Percentiles rank a stretch among this genome's conserved stretches.
phyloP scores from a whole-genome alignment of 2,329 filamentous ascomycete species.

The Stagonosporopsis chrysanthemi region DNA sequence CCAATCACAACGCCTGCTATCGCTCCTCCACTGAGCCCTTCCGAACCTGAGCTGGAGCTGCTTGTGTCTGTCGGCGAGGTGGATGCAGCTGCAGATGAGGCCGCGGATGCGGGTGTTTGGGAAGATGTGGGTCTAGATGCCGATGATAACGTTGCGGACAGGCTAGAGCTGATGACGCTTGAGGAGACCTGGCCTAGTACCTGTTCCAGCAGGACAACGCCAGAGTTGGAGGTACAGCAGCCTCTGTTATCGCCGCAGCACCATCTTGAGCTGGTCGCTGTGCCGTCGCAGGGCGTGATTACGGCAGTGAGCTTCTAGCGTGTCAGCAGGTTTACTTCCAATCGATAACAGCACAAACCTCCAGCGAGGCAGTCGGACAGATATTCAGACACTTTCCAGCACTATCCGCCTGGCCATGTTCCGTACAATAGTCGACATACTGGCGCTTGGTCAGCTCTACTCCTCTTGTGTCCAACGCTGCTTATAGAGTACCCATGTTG shows the following conservation, averaged over 20 bases:
- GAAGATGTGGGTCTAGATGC: not conserved
- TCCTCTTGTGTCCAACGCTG: not conserved
- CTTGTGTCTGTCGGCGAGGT: not conserved
- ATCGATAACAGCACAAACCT: not conserved
- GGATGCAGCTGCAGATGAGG: not conserved
- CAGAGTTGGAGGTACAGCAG: constrained; percentile 3
- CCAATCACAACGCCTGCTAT: constrained; percentile 10
- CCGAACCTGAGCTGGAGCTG: not conserved
- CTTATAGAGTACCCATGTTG: constrained; percentile 3
- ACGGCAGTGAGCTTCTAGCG: constrained; percentile 2
- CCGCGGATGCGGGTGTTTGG: not conserved
- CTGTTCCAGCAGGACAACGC: constrained; percentile 1
- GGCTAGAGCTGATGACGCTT: not conserved
- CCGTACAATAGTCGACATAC: constrained; percentile 13
- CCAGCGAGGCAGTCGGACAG: not conserved
- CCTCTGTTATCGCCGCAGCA: constrained; percentile 6
- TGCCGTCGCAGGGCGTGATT: constrained; percentile 12
- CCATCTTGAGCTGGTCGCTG: constrained; percentile 10
- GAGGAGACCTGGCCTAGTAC: constrained; percentile 9
- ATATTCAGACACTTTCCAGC: constrained; percentile 7
- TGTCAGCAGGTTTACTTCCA: not conserved
- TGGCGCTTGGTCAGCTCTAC: not conserved
- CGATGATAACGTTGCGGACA: not conserved
- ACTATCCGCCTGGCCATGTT: not conserved
- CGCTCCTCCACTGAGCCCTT: constrained; percentile 5